Evolutionary conservation across 2,329 filamentous ascomycete genomes (phyloP), one percentile per base, ranked within the genome.

Genomic region (Colletotrichum spaethianum): DNA sequence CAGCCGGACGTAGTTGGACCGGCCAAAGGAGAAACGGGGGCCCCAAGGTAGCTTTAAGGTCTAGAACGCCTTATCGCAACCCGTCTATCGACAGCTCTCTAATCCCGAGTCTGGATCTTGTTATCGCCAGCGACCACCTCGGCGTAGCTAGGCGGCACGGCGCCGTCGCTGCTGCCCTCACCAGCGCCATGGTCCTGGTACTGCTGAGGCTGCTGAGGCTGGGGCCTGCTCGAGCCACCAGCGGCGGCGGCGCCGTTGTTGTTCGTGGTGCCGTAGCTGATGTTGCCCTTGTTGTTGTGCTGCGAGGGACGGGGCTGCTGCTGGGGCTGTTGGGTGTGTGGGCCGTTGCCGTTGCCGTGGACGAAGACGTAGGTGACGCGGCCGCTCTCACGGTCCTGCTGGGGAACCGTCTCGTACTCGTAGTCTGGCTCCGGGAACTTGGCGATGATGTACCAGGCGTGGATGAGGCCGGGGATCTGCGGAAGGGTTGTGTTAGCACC

Each of bases 361-460:
- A 94, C 93, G 79, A 94, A 93, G 81, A 97, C 93, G 82, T 96
- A 96, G 48, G 92, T 93, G 67, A 96, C 91, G 73, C 87, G 88
- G 76, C 88, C 86, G 76, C 85, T 83, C 75, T 89, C 87, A 77
- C 80, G 76, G 77, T 90, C 88, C 64, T 91, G 89, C 6, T 64
- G 63, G 28, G 89, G 83, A 50, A 93, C 81, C 62, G 86, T 84
- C 76, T 94, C 90, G 83, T 96, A 95, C 74, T 93, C 90, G 81
- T 89, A 89, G 70, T 92, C 87, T 50, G 89, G 76, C 73, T 98
- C 96, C 70, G 96, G 96, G 82, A 93, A 94, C 80, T 94, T 93
- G 78, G 94, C 90, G 83, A 99, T 98, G 83, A 98, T 97, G 88
- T 98, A 99, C 96, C 96, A 98, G 74, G 95, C 91, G 85, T 99